Evolutionary conservation across 1,139 yeast species (phyloP).

Genomic region (Torulaspora globosa): DNA sequence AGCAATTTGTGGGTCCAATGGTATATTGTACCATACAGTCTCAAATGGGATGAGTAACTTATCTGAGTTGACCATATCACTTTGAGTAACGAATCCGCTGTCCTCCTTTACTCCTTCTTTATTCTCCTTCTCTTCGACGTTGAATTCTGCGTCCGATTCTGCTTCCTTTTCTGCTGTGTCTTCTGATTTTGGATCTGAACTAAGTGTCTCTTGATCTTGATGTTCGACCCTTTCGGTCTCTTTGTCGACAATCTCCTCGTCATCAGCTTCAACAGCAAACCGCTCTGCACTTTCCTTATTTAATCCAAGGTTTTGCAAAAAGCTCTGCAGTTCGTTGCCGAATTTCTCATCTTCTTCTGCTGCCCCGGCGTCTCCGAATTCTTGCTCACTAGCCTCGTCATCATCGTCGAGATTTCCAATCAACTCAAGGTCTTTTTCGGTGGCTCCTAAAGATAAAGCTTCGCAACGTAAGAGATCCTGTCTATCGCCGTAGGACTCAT

Average conservation of each 20-base stretch:
- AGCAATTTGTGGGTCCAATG: slow-evolving; percentile 41
- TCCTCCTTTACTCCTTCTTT: slow-evolving; percentile 35
- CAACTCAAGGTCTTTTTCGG: slow-evolving; percentile 61
- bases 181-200: slow-evolving; percentile 17
- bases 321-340: slow-evolving; percentile 54
- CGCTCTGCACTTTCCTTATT: slow-evolving; percentile 35
- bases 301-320: slow-evolving; percentile 69
- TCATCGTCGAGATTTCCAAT: slow-evolving; percentile 51
- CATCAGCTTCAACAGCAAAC: slow-evolving; percentile 30
- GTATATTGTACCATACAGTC: slow-evolving; percentile 69
- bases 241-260: slow-evolving; percentile 29
- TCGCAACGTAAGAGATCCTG: slow-evolving; percentile 56
- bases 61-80: slow-evolving; percentile 53
- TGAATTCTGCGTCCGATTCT: slow-evolving; percentile 14
- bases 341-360: slow-evolving; percentile 47
- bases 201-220: slow-evolving; percentile 19
- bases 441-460: slow-evolving; percentile 69
- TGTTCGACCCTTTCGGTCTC: slow-evolving; percentile 28
- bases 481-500: slow-evolving; percentile 16
- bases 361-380: slow-evolving; percentile 45
- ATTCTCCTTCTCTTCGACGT: slow-evolving; percentile 18
- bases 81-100: slow-evolving; percentile 42
- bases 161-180: slow-evolving; percentile 21
- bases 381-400: slow-evolving; percentile 63
- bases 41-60: slow-evolving; percentile 60